Conservation (phyloP, 345 rosid species). For the Excoecaria cochinchinensis region DNA sequence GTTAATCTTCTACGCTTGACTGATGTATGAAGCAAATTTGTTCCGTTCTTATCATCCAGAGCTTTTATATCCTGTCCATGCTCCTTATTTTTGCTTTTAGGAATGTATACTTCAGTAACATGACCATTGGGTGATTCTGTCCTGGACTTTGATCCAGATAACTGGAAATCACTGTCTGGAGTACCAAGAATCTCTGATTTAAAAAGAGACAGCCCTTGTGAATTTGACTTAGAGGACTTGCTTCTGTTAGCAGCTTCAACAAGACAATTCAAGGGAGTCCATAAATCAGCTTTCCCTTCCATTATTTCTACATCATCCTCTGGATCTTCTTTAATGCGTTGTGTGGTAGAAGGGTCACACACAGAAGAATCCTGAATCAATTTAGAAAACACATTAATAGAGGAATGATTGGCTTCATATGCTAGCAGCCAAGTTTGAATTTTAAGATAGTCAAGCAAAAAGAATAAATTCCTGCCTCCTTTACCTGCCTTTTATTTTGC, state of each 20-base stretch:
- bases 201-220: slow-evolving; percentile 42
- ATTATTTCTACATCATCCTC: slow-evolving; percentile 49
- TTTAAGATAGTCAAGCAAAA: not conserved
- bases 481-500: slow-evolving; percentile 69
- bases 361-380: slow-evolving; percentile 52
- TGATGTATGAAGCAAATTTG: slow-evolving; percentile 53
- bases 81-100: slow-evolving; percentile 54
- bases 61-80: slow-evolving; percentile 43
- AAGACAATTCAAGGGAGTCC: slow-evolving; percentile 91
- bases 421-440: slow-evolving; percentile 5
- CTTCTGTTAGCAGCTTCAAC: slow-evolving; percentile 94
- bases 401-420: not conserved
- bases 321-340: slow-evolving; percentile 31
- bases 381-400: slow-evolving; percentile 7
- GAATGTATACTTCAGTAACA: slow-evolving; percentile 31
- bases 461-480: slow-evolving; percentile 26
- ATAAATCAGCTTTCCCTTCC: slow-evolving; percentile 65
- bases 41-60: slow-evolving; percentile 47
- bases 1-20: slow-evolving; percentile 60
- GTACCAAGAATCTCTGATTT: slow-evolving; percentile 39
- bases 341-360: slow-evolving; percentile 49
- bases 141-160: slow-evolving; percentile 34
- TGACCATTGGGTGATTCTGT: slow-evolving; percentile 32
- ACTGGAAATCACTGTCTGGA: slow-evolving; percentile 38
- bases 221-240: slow-evolving; percentile 61